Evolutionary conservation across 306 rosid species (phyloP).

Genomic region (Senna siamea): DNA sequence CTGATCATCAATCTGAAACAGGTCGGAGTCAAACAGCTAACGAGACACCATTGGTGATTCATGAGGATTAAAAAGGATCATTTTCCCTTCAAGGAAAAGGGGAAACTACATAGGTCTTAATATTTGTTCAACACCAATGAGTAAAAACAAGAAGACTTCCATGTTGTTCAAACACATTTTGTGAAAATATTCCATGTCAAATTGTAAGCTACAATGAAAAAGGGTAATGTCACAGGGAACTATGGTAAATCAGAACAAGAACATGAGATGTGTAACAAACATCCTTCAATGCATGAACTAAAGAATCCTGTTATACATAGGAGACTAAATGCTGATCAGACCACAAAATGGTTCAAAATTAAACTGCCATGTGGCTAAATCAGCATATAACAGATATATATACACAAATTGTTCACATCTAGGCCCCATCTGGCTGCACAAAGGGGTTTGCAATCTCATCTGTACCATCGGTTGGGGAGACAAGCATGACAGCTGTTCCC

Average conservation of each 20-base stretch:
- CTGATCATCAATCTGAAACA: background rate
- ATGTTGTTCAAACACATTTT: background rate
- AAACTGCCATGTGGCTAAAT: slow-evolving; percentile 8
- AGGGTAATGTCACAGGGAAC: background rate
- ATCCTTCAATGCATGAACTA: background rate
- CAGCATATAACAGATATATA: slow-evolving; percentile 8
- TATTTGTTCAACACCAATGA: background rate
- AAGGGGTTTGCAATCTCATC: slow-evolving; percentile 98
- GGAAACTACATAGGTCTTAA: background rate
- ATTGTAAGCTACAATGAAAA: background rate
- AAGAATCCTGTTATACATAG: background rate
- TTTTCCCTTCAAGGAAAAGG: background rate
- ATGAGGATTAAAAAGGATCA: background rate
- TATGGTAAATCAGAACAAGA: slow-evolving; percentile 20
- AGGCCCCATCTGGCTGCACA: slow-evolving; percentile 86
- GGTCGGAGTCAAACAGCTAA: no score
- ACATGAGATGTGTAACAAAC: background rate
- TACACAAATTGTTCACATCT: slow-evolving; percentile 25
- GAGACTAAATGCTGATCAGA: slow-evolving; percentile 19
- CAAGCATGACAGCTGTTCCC: slow-evolving; percentile 99
- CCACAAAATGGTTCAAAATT: slow-evolving; percentile 28
- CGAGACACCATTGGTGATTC: background rate
- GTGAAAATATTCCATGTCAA: background rate
- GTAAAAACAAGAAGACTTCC: background rate
- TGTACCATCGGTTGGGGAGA: slow-evolving; percentile 97